Base-by-base conservation (phyloP, 2,329 filamentous ascomycete genomes). In the Alternaria infectoria region DNA sequence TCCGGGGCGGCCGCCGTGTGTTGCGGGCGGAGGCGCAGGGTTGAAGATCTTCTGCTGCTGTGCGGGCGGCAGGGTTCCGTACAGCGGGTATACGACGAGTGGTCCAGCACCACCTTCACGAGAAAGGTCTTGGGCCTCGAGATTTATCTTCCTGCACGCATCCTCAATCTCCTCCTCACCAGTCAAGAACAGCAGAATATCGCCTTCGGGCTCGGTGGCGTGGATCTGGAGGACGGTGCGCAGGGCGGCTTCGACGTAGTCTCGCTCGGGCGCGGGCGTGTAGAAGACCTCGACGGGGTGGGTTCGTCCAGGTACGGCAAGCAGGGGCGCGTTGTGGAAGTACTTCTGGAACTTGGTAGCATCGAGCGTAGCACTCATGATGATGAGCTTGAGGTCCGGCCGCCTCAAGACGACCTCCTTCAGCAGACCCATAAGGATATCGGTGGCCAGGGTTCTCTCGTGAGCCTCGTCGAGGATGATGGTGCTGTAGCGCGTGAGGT, bases 151-250 rank as follows among this genome's bases (percentile, higher is more conserved):
- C 64, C 94, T 88, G 75, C 92, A 93, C 6, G 95, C 93, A 77
- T 99, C 96, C 81, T 99, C 96, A 75, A 99, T 99, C 80, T 99
- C 96, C 78, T 99, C 96, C 79, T 99, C 96, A 80, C 96, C 96
- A 4, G 96, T 99, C 79, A 99, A 84, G 85, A 99, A 99, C 12
- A 99, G 84, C 60, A 99, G 81, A 47, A 99, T 92, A 77, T 99
- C 96, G 62, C 96, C 96, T 77, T 98, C 93, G 2, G 88, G 87
- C 80, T 99, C 96, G 0, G 91, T 92, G 8, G 93, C 93, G 79
- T 99, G 96, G 62, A 99, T 99, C 81, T 99, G 96, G 47, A 99
- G 85, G 45, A 99, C 96, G 1, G 96, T 99, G 63, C 96, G 88
- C 68, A 99, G 89, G 2, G 96, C 93, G 46, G 95, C 95, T 83